A percentile compares a stretch with the other conserved stretches of the same genome.
These are phyloP conservation scores for Psilocybe cubensis DNA, from an alignment of 768 basidiomycete genomes.

Conservation along the genomic window DNA sequence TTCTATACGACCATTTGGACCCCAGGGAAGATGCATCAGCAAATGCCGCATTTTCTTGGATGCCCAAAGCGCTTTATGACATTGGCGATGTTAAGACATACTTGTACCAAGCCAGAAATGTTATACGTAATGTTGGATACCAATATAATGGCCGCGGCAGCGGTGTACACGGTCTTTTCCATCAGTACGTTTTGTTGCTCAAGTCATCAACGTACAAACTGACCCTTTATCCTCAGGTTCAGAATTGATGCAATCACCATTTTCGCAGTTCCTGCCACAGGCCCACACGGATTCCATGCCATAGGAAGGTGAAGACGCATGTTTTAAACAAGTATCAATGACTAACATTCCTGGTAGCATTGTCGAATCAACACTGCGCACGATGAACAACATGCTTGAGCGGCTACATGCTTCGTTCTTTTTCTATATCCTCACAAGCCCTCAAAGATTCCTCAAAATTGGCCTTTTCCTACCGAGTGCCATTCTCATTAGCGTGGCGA, in stretches of 20 bases:
- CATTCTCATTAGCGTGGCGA: constrained; percentile 78
- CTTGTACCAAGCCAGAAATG: constrained; percentile 62
- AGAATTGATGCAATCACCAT: constrained; percentile 94
- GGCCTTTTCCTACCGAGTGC: constrained; percentile 90
- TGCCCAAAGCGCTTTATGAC: constrained; percentile 47
- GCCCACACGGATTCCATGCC: constrained; percentile 95
- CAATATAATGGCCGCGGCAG: constrained; percentile 82
- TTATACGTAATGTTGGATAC: constrained; percentile 71
- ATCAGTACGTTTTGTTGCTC: constrained; percentile 56
- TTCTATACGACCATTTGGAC: constrained; percentile 80
- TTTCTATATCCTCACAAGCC: constrained; percentile 81
- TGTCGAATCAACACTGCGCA: constrained; percentile 86
- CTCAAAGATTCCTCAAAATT: constrained; percentile 80
- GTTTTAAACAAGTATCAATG: not conserved
- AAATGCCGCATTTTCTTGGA: constrained; percentile 34
- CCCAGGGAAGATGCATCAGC: constrained; percentile 39
- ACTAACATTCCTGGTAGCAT: constrained; percentile 48
- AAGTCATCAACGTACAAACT: not conserved
- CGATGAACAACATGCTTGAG: constrained; percentile 93
- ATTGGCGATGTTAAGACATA: constrained; percentile 52
- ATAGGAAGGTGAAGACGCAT: constrained; percentile 71
- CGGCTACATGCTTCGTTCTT: constrained; percentile 98
- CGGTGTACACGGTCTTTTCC: constrained; percentile 89
- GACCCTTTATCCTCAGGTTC: constrained; percentile 55
- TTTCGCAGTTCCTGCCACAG: constrained; percentile 83